Conservation (phyloP, 1,139 yeast species). For the Tardiomyces depauwii region DNA sequence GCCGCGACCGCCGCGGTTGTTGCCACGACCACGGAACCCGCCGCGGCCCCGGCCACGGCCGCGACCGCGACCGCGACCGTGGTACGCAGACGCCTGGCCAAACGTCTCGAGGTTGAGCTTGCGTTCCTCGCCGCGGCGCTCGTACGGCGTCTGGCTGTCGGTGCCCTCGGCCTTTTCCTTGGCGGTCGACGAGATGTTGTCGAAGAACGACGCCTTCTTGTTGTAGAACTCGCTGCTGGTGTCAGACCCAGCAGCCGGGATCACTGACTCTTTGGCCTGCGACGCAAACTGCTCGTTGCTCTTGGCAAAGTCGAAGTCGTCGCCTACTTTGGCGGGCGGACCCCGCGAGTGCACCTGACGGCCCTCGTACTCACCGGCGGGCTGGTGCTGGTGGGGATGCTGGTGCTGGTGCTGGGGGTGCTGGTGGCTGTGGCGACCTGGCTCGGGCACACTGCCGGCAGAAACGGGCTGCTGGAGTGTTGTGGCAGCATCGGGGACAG, state of each 20-base stretch:
- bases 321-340: constrained; percentile 17
- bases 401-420: constrained; percentile 1
- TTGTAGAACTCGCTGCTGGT: constrained; percentile 34
- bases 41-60: constrained; percentile 26
- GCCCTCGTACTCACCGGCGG: constrained; percentile 4
- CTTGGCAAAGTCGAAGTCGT: constrained; percentile 55
- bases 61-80: constrained; percentile 26
- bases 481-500: constrained; percentile 13
- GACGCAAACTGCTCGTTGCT: constrained; percentile 52
- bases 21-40: constrained; percentile 2
- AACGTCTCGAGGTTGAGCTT: constrained; percentile 54
- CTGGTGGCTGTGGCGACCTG: constrained; percentile 1
- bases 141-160: constrained; percentile 22
- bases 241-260: constrained; percentile 7
- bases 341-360: constrained; percentile 6
- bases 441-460: constrained; percentile 1
- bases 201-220: constrained; percentile 70
- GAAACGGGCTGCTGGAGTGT: constrained; percentile 7
- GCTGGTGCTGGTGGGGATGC: constrained; percentile 1
- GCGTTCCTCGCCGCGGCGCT: constrained; percentile 57
- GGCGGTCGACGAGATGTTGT: constrained; percentile 54
- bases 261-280: constrained; percentile 6
- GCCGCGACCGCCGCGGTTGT: constrained; percentile 8
- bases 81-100: constrained; percentile 36
- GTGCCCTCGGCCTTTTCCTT: constrained; percentile 23